Conservation (phyloP, 2,329 filamentous ascomycete species). For the Beauveria rudraprayagi region DNA sequence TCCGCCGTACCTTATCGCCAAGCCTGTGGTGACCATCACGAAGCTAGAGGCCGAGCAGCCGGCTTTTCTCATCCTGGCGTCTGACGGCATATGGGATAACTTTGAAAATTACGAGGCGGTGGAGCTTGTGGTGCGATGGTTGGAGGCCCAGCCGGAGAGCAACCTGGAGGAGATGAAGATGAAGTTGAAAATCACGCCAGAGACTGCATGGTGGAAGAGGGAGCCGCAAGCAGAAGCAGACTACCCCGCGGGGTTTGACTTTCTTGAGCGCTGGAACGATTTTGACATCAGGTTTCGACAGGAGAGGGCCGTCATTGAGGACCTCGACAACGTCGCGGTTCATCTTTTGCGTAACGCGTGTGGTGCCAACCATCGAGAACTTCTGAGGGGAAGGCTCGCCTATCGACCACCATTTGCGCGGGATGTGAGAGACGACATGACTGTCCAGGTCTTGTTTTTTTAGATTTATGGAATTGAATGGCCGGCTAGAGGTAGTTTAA, state of each 20-base stretch:
- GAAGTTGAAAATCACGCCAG: neutral
- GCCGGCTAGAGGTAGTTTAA: too few species aligned
- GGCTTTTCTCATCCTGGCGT: slow-evolving; percentile 49
- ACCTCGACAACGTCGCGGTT: slow-evolving; percentile 59
- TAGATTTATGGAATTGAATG: neutral
- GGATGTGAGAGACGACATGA: slow-evolving; percentile 58
- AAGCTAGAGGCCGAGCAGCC: slow-evolving; percentile 32
- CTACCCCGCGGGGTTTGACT: neutral
- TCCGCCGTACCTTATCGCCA: slow-evolving; percentile 57
- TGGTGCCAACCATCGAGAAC: slow-evolving; percentile 63
- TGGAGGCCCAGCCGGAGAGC: slow-evolving; percentile 13
- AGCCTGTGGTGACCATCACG: slow-evolving; percentile 52
- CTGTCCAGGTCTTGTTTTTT: slow-evolving; percentile 62
- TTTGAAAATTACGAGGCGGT: slow-evolving; percentile 46
- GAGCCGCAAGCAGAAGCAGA: neutral
- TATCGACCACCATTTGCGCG: slow-evolving; percentile 61
- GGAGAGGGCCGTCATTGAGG: slow-evolving; percentile 6
- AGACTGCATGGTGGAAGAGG: slow-evolving; percentile 1
- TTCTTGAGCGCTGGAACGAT: slow-evolving; percentile 4
- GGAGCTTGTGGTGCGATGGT: slow-evolving; percentile 44
- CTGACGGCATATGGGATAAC: slow-evolving; percentile 54
- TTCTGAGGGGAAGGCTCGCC: slow-evolving; percentile 62
- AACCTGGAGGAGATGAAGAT: neutral
- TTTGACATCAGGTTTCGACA: slow-evolving; percentile 3
- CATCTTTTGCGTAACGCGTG: slow-evolving; percentile 69